Percentiles rank a stretch among this genome's conserved stretches.
These are phyloP conservation scores for Spergularia marina DNA, from an alignment of 148 eudicot genomes.

Conservation along the genomic window DNA sequence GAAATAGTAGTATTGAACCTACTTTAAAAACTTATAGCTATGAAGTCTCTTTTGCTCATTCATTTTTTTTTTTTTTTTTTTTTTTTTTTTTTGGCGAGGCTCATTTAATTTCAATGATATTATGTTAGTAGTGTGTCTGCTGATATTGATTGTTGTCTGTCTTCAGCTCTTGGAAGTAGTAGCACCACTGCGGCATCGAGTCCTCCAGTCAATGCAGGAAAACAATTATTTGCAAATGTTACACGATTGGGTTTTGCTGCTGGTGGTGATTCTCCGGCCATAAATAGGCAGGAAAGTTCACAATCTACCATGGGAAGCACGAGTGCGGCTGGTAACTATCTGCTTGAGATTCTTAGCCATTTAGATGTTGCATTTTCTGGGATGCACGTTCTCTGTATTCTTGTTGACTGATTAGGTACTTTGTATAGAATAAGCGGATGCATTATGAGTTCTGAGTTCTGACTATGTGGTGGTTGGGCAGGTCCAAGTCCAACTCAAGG, in stretches of 20 bases:
- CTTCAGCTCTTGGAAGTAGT: constrained; percentile 74
- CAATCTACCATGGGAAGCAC: constrained; percentile 31
- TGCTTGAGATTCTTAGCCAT: constrained; percentile 7
- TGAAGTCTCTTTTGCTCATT: background rate
- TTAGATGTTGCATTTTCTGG: background rate
- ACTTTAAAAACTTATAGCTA: background rate
- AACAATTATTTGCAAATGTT: constrained; percentile 73
- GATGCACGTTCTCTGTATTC: background rate
- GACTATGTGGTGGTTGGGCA: constrained; percentile 24
- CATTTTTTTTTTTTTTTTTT: too few relatives aligned
- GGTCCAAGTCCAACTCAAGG: constrained; percentile 44
- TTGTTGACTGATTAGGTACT: background rate
- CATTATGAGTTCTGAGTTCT: background rate
- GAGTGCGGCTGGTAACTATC: constrained; percentile 38
- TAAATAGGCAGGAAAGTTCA: constrained; percentile 43
- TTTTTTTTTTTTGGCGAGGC: too few relatives aligned
- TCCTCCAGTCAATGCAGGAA: constrained; percentile 53
- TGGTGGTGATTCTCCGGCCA: constrained; percentile 77
- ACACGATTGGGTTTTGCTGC: constrained; percentile 96
- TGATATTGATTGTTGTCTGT: constrained; percentile 7
- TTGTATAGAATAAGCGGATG: background rate
- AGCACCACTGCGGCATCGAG: constrained; percentile 44
- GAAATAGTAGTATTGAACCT: background rate
- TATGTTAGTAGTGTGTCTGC: background rate
- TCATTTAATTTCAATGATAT: background rate